These are phyloP conservation scores for Pseudopyrenochaeta lycopersici DNA, from an alignment of 2,329 filamentous ascomycete genomes.

Conservation along the genomic window DNA sequence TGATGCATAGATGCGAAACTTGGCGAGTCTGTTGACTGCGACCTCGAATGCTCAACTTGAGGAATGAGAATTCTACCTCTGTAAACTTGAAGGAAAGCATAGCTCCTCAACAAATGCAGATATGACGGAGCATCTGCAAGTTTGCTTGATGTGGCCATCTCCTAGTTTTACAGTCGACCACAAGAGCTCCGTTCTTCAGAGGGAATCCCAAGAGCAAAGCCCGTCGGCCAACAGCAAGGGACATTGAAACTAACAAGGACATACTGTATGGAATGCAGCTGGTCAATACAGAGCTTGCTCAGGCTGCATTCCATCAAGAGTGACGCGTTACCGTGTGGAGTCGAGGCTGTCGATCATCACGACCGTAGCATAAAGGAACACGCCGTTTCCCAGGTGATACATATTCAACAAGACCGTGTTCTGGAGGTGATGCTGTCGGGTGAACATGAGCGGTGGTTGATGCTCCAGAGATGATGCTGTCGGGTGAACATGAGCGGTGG, in stretches of 20 bases:
- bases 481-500: not conserved
- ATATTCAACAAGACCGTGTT: not conserved
- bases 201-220: not conserved
- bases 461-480: not conserved
- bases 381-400: conserved; percentile 20
- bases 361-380: conserved; percentile 1
- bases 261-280: conserved; percentile 3
- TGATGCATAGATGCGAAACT: conserved; percentile 22
- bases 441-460: not conserved
- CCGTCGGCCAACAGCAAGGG: not conserved
- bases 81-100: not conserved
- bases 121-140: not conserved
- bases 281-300: not conserved
- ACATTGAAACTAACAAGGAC: not conserved
- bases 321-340: not conserved
- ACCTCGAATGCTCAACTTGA: not conserved
- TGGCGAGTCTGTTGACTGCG: conserved; percentile 9
- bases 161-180: not conserved
- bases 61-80: not conserved
- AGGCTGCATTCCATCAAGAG: conserved; percentile 4
- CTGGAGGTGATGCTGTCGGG: not conserved
- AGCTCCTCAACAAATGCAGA: not conserved
- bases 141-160: not conserved
- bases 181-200: not conserved
- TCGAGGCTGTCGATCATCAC: not conserved